Evolutionary conservation across 805 yeast genomes (phyloP).

Genomic region (Spathaspora boniae): DNA sequence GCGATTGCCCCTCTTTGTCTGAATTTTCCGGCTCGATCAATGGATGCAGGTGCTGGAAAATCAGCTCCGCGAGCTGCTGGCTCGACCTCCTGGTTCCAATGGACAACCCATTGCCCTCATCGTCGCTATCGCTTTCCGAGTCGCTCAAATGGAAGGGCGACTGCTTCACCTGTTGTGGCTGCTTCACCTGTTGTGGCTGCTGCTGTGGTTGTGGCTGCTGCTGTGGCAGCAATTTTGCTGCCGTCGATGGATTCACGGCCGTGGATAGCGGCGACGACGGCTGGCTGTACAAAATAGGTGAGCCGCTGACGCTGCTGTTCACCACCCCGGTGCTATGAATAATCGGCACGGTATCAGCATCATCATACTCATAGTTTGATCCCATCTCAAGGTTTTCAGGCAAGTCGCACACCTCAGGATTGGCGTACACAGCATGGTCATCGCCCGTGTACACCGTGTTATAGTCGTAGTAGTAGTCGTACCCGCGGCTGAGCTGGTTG

Average conservation of each 20-base stretch:
- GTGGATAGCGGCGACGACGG: slow-evolving; percentile 4
- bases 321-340: slow-evolving; percentile 20
- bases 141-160: slow-evolving; percentile 7
- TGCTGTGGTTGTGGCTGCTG: too few relatives aligned
- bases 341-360: slow-evolving; percentile 27
- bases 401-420: slow-evolving; percentile 39
- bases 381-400: slow-evolving; percentile 45
- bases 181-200: slow-evolving; percentile 6
- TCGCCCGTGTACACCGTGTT: slow-evolving; percentile 68
- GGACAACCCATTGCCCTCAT: slow-evolving; percentile 34
- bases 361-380: slow-evolving; percentile 36
- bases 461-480: slow-evolving; percentile 76
- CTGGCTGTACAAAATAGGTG: slow-evolving; percentile 4
- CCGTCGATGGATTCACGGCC: not conserved
- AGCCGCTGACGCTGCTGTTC: slow-evolving; percentile 7
- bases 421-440: slow-evolving; percentile 31
- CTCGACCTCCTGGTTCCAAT: slow-evolving; percentile 38
- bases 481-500: slow-evolving; percentile 60
- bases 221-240: too few relatives aligned
- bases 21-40: not conserved
- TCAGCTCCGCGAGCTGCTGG: slow-evolving; percentile 42
- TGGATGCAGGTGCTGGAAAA: slow-evolving; percentile 19
- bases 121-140: slow-evolving; percentile 18
- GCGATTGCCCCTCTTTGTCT: not conserved
- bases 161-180: slow-evolving; percentile 6